These are phyloP conservation scores for Eucalyptus erythrocorys DNA, from an alignment of 345 rosid species.

Conservation along the genomic window DNA sequence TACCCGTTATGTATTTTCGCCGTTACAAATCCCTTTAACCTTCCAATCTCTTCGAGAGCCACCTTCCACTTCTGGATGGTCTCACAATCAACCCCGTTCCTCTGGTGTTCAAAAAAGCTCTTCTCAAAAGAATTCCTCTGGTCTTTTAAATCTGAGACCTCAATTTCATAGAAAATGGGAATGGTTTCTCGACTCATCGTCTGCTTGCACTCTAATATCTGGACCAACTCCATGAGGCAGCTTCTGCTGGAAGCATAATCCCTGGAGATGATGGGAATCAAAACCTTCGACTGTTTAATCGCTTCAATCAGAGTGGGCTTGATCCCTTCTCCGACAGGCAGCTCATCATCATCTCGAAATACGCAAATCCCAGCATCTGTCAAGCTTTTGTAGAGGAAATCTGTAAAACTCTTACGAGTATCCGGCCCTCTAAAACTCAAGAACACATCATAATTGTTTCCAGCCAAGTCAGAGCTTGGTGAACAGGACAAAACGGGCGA, in stretches of 20 bases:
- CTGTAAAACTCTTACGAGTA: not conserved
- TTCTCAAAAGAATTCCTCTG: not conserved
- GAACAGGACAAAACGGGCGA: fast-evolving
- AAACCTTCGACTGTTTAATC: not conserved
- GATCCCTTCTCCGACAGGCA: not conserved
- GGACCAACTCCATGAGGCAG: not conserved
- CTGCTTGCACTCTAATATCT: not conserved
- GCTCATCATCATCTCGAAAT: not conserved
- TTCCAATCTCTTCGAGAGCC: not conserved
- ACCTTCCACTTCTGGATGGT: not conserved
- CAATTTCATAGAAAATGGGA: not conserved
- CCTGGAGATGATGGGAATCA: not conserved
- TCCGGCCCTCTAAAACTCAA: not conserved
- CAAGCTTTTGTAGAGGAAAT: not conserved
- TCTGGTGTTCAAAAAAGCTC: not conserved
- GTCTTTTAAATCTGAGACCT: not conserved
- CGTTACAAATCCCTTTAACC: not conserved
- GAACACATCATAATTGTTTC: not conserved
- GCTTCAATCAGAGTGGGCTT: not conserved
- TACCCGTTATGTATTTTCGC: not conserved
- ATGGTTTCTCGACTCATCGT: not conserved
- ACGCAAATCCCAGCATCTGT: not conserved
- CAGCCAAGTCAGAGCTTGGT: not conserved
- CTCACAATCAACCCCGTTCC: not conserved
- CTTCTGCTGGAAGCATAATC: not conserved